Base-by-base conservation (phyloP, 2,329 filamentous ascomycete species). In the Pseudocercospora fijiensis region DNA sequence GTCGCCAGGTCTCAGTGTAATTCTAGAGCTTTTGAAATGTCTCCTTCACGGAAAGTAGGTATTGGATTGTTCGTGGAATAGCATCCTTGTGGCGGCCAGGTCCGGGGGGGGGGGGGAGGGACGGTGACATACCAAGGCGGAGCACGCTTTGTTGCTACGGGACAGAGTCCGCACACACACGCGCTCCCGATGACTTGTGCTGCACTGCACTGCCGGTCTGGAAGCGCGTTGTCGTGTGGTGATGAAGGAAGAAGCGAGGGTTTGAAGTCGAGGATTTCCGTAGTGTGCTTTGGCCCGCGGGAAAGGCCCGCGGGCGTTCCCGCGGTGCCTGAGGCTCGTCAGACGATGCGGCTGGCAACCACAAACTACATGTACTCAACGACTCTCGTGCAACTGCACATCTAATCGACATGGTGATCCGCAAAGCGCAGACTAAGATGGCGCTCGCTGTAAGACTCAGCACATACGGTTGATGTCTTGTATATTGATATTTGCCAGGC, bases 401-500 rank as follows among this genome's bases (percentile, higher is more conserved):
- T 41, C 37, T 41, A 2, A 41, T 18, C 28, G 47, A 56, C 4
- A 61, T 61, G 58, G 58, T 55, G 16, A 61, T 61, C 30, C 30
- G 33, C 1, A 53, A 55, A 20, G n/a, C 41, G 2, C 47, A 61
- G 41, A 9, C 41, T 20, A 72, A 61, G 41, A 73, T 72, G 71
- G 71, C 67, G 51, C 67, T 71, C 51, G 70, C 69, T 52, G 71
- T 71, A 62, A 65, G 70, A 61, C 2, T 2, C 4, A 6, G 7
- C 16, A 2, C 1, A 20, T 26, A 13, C n/a, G n/a, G 3, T 3
- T 18, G 20, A 27, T 10, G 2, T 55, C 16, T 13, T 27, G 43
- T n/a, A 20, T 24, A n/a, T 53, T 65, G 55, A 60, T 20, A 45
- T 55, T n/a, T 53, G 11, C n/a, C 45, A 96, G 92, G 92, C 92